These are phyloP conservation scores for Trichoderma asperellum DNA, from an alignment of 2,329 filamentous ascomycete species.

Conservation along the genomic window DNA sequence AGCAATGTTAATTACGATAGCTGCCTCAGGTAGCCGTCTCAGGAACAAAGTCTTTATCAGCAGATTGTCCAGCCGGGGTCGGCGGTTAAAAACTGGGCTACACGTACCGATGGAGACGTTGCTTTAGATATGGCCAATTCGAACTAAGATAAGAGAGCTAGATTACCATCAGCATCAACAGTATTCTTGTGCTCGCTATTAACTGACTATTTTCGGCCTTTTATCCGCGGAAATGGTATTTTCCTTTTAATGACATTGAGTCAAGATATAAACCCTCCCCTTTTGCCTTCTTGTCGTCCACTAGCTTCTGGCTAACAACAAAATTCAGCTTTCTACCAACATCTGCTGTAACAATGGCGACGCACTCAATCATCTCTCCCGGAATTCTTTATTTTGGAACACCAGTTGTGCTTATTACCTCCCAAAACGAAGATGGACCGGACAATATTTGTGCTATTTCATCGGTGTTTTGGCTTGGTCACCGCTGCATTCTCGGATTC, in stretches of 20 bases:
- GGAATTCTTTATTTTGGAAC: constrained; percentile 50
- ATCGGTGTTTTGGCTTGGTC: constrained; percentile 51
- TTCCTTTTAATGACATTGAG: not conserved
- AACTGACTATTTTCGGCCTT: not conserved
- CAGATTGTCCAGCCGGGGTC: too few species aligned
- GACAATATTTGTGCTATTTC: constrained; percentile 50
- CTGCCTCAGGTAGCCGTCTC: too few species aligned
- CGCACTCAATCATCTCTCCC: constrained; percentile 40
- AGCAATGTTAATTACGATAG: too few species aligned
- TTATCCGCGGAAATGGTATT: not conserved
- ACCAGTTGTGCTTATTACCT: constrained; percentile 46
- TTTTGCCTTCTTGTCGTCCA: not conserved
- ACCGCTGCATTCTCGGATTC: constrained; percentile 50
- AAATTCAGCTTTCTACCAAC: not conserved
- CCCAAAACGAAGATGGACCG: constrained; percentile 47
- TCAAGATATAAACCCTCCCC: not conserved
- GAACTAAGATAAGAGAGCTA: not conserved
- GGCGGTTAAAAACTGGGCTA: not conserved
- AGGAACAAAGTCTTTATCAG: not conserved
- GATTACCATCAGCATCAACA: not conserved
- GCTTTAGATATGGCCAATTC: not conserved
- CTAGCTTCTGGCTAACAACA: not conserved
- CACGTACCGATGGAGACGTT: not conserved
- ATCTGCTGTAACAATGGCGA: constrained; percentile 1
- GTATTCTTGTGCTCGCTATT: not conserved